Percentiles rank a stretch among this genome's conserved stretches.
phyloP scores from a whole-genome alignment of 1,284 basidiomycete genomes.

The Boletus holoroseus region DNA sequence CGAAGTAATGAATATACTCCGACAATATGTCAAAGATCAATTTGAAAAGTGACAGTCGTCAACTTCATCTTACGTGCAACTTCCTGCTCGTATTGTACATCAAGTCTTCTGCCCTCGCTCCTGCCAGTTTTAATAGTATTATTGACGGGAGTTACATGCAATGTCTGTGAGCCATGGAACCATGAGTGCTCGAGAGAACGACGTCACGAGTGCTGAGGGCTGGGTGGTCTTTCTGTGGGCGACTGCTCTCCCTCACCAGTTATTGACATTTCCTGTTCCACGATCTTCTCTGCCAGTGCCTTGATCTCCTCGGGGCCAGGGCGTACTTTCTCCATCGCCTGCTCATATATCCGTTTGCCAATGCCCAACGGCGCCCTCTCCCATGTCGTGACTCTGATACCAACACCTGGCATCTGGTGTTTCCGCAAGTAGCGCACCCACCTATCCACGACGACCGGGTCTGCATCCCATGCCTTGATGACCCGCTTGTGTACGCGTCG shows the following conservation, averaged over 20 bases:
- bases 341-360: conserved; percentile 45
- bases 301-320: conserved; percentile 35
- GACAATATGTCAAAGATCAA: conserved; percentile 31
- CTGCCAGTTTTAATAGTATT: conserved; percentile 8
- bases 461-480: conserved; percentile 89
- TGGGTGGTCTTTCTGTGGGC: background rate
- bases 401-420: conserved; percentile 82
- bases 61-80: background rate
- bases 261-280: conserved; percentile 27
- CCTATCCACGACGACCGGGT: conserved; percentile 72
- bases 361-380: conserved; percentile 66
- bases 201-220: background rate
- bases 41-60: conserved; percentile 28
- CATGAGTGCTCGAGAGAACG: background rate
- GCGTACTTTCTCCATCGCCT: conserved; percentile 33
- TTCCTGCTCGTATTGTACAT: background rate
- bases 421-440: conserved; percentile 79
- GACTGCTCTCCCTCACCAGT: conserved; percentile 6
- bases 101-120: background rate
- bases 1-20: conserved; percentile 24
- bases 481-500: conserved; percentile 76
- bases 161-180: background rate
- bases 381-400: conserved; percentile 79
- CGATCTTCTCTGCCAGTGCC: conserved; percentile 32
- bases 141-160: conserved; percentile 6